phyloP scores from a whole-genome alignment of 2,329 filamentous ascomycete genomes.

The Annulohypoxylon truncatum region DNA sequence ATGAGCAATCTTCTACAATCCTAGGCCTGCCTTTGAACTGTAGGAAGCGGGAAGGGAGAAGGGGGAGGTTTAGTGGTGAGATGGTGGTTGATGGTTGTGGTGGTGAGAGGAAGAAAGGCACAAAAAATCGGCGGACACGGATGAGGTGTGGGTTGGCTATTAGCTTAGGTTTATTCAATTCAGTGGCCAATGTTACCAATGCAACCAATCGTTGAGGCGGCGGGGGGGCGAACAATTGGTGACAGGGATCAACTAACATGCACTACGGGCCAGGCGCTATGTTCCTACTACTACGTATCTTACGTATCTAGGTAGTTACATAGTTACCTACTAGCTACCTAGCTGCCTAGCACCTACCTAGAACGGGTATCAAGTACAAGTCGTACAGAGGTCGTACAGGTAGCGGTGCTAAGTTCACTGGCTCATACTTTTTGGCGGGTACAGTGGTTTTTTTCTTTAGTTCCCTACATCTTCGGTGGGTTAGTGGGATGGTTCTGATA shows the following conservation, averaged over 20 bases:
- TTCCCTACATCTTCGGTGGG: background rate
- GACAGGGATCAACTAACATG: conserved; percentile 13
- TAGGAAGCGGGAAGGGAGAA: conserved; percentile 30
- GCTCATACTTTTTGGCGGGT: conserved; percentile 2
- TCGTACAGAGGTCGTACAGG: background rate
- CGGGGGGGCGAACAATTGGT: background rate
- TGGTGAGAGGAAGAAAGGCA: conserved; percentile 23
- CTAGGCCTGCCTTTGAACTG: conserved; percentile 46
- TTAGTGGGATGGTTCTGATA: background rate
- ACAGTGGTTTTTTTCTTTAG: conserved; percentile 5
- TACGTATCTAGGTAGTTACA: background rate
- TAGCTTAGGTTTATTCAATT: conserved; percentile 26
- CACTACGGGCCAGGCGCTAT: background rate
- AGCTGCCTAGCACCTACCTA: background rate
- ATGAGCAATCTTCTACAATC: conserved; percentile 48
- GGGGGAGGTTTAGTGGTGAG: conserved; percentile 9
- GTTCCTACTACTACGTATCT: background rate
- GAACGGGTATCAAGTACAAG: background rate
- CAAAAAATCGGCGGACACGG: conserved; percentile 27
- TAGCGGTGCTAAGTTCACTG: background rate
- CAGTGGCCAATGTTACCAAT: conserved; percentile 13
- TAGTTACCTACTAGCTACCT: background rate
- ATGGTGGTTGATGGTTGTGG: background rate
- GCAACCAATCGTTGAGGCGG: conserved; percentile 22
- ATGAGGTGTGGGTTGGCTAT: conserved; percentile 15